A percentile compares a stretch with the other conserved stretches of the same genome.
Evolutionary conservation across 176 grass and related monocot genomes (phyloP).

Genomic region (Ensete ventricosum): DNA sequence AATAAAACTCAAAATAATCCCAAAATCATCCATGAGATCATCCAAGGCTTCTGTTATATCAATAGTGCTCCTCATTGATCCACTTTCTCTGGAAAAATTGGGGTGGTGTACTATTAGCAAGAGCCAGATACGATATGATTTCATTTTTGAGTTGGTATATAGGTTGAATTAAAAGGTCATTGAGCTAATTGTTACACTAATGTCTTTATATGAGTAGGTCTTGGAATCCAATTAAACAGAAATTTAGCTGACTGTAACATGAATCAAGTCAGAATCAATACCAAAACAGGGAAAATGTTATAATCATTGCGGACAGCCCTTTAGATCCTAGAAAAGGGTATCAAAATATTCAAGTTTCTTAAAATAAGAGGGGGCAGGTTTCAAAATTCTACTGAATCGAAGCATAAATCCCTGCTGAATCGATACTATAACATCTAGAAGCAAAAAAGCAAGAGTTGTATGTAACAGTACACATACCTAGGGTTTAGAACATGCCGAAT

Average conservation of each 20-base stretch:
- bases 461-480: slow-evolving; percentile 35
- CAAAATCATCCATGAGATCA: background rate
- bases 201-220: no score
- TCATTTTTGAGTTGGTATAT: no score
- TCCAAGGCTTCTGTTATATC: background rate
- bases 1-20: background rate
- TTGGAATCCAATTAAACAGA: no score
- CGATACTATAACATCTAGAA: background rate
- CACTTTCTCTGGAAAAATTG: background rate
- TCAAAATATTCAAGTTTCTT: background rate
- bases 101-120: no score
- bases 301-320: no score
- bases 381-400: background rate
- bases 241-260: no score
- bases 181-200: no score
- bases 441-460: slow-evolving; percentile 11
- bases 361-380: background rate
- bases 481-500: slow-evolving; percentile 95
- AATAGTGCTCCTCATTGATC: background rate
- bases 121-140: no score
- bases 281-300: no score
- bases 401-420: background rate
- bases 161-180: no score
- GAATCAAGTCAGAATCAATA: no score
- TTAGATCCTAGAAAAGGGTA: no score